Conservation (phyloP, 305 asterid genomes). For the Nicotiana rustica region DNA sequence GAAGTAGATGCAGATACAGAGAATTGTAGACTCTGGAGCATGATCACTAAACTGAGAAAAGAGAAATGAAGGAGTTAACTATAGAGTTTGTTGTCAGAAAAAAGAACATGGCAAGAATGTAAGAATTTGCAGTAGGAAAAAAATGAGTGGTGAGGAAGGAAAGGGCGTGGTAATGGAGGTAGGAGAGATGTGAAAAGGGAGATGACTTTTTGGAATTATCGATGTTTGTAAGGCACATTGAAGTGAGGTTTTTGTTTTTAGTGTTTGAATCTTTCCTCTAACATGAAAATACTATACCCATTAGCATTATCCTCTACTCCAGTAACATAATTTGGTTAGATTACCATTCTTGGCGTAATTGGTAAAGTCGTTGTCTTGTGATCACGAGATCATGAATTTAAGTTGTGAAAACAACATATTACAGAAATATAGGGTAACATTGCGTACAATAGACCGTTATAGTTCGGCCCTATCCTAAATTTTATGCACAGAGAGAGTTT, state of each 20-base stretch:
- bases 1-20: background rate
- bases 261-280: conserved; percentile 25
- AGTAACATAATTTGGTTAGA: too few species aligned
- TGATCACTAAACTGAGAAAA: background rate
- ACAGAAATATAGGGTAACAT: too few species aligned
- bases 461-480: too few species aligned
- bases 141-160: conserved; percentile 30
- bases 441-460: too few species aligned
- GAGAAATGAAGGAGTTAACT: background rate
- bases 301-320: too few species aligned
- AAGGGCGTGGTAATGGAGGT: background rate
- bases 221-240: conserved; percentile 27
- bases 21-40: conserved; percentile 27
- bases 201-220: conserved; percentile 35
- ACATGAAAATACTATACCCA: background rate
- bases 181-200: background rate
- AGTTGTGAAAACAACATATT: too few species aligned
- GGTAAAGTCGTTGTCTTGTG: too few species aligned
- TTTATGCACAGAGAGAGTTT: too few species aligned
- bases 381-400: too few species aligned
- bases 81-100: conserved; percentile 9
- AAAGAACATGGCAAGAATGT: background rate
- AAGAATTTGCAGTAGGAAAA: background rate
- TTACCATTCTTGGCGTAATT: too few species aligned
- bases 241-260: conserved; percentile 19